phyloP scores from a whole-genome alignment of 2,329 filamentous ascomycete genomes.

The Aureobasidium vineae region DNA sequence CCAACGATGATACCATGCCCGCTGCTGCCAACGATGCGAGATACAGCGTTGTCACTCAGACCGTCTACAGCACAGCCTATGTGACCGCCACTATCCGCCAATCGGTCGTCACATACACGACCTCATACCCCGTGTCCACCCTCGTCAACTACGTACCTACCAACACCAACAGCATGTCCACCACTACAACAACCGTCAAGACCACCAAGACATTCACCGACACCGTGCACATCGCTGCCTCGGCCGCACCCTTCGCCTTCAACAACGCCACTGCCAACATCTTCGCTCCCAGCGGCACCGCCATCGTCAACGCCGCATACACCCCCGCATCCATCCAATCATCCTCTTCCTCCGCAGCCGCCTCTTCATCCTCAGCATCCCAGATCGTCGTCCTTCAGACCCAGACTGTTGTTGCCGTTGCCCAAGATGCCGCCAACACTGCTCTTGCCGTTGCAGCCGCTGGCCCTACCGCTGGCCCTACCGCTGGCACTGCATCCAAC shows the following conservation, averaged over 20 bases:
- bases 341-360: background rate
- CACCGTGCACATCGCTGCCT: background rate
- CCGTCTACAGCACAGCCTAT: slow-evolving; percentile 14
- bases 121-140: background rate
- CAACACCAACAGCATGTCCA: background rate
- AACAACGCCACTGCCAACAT: slow-evolving; percentile 21
- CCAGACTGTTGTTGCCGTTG: slow-evolving; percentile 10
- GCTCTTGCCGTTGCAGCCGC: background rate
- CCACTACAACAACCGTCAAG: slow-evolving; percentile 9
- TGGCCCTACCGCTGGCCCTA: background rate
- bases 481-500: slow-evolving; percentile 1
- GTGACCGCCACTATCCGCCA: slow-evolving; percentile 21
- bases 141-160: slow-evolving; percentile 9
- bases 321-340: background rate
- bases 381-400: background rate
- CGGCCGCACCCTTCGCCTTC: slow-evolving; percentile 17
- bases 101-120: slow-evolving; percentile 18
- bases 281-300: background rate
- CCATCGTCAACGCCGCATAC: background rate
- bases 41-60: slow-evolving; percentile 16
- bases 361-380: background rate
- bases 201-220: slow-evolving; percentile 17
- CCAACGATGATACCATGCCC: slow-evolving; percentile 4
- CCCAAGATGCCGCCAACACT: background rate
- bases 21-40: background rate